Evolutionary conservation across 23 red algal species (phyloP).

Genomic region (Cyanidiococcus yangmingshanensis): DNA sequence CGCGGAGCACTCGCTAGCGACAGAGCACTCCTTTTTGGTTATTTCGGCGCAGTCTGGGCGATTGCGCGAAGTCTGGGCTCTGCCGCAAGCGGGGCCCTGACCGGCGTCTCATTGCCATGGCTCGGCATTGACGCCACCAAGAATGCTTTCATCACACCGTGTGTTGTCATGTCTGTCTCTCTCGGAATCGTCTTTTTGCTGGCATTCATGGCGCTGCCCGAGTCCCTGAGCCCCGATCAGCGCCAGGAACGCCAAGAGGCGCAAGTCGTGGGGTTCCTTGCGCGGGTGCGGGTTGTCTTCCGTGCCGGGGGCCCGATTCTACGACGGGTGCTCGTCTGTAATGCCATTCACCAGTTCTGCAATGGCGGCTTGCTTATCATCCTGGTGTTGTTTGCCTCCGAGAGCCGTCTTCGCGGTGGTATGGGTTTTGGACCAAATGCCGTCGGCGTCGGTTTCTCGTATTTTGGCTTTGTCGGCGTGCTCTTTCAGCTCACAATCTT

Average conservation of each 20-base stretch:
- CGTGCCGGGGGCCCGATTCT: slow-evolving; percentile 12
- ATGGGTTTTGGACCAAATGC: slow-evolving; percentile 22
- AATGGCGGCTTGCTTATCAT: slow-evolving; percentile 27
- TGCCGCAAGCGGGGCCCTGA: slow-evolving; percentile 15
- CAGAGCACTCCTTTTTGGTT: slow-evolving; percentile 22
- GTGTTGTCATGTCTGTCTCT: neutral
- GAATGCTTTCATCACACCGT: slow-evolving; percentile 23
- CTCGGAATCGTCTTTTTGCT: slow-evolving; percentile 17
- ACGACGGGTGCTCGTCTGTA: slow-evolving; percentile 20
- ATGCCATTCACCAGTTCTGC: slow-evolving; percentile 25
- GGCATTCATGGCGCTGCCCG: slow-evolving; percentile 12
- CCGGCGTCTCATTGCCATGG: slow-evolving; percentile 5
- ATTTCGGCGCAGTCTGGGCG: slow-evolving; percentile 37
- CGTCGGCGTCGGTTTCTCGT: slow-evolving; percentile 24
- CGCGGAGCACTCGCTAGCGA: slow-evolving; percentile 19
- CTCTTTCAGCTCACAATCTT: slow-evolving; percentile 14
- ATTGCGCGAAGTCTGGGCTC: slow-evolving; percentile 24
- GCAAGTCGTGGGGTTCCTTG: neutral
- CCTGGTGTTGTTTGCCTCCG: slow-evolving; percentile 24
- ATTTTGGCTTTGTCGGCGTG: slow-evolving; percentile 26
- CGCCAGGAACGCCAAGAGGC: neutral
- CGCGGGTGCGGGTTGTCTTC: slow-evolving; percentile 16
- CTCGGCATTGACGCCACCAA: slow-evolving; percentile 12
- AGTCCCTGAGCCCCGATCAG: slow-evolving; percentile 9
- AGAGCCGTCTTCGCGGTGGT: slow-evolving; percentile 1